A percentile compares a stretch with the other conserved stretches of the same genome.
Evolutionary conservation across 148 eudicot genomes (phyloP).

Genomic region (Persicaria maculosa): DNA sequence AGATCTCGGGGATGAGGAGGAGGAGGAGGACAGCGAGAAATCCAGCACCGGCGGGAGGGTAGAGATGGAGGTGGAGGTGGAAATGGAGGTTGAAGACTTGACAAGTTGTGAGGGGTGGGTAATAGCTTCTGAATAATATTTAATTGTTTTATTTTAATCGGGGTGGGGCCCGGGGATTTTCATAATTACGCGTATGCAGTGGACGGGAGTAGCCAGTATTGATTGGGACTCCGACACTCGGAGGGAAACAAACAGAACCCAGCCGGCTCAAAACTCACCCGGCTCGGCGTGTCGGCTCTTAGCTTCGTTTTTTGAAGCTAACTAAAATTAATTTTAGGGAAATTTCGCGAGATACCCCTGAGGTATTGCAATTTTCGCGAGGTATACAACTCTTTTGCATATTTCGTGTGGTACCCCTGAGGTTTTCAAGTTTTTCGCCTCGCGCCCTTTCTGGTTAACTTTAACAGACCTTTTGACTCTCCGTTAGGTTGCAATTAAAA

Average conservation of each 20-base stretch:
- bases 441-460: no score
- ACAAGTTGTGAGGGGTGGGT: neutral
- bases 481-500: no score
- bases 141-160: neutral
- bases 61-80: neutral
- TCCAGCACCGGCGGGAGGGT: neutral
- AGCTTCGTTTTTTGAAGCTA: no score
- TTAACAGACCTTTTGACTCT: no score
- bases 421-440: no score
- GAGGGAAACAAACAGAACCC: neutral
- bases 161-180: neutral
- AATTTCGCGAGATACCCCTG: no score
- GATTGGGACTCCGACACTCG: neutral
- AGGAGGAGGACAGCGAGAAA: neutral
- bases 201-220: neutral
- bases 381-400: no score
- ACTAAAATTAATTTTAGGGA: no score
- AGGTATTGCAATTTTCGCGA: no score
- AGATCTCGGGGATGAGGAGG: neutral
- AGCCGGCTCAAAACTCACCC: neutral
- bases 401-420: no score
- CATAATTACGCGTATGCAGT: slow-evolving; percentile 3
- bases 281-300: neutral
- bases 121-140: neutral
- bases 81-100: neutral